Percentiles rank a stretch among this genome's conserved stretches.
These are phyloP conservation scores for Rhazya stricta DNA, from an alignment of 257 asterid species.

Conservation along the genomic window DNA sequence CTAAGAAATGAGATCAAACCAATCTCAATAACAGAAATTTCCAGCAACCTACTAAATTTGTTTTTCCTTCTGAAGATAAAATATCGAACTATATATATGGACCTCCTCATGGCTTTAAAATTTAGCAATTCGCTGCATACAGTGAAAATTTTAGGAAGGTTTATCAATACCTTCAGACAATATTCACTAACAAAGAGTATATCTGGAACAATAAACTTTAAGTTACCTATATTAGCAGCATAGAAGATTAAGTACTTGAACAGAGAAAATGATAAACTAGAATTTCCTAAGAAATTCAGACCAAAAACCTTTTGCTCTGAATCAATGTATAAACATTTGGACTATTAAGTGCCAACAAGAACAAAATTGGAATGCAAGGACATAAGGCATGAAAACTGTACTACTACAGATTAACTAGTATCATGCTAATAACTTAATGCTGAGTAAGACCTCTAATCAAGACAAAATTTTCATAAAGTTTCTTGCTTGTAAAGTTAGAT, in stretches of 20 bases:
- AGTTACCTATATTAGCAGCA: background rate
- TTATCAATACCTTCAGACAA: background rate
- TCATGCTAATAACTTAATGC: background rate
- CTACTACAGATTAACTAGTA: background rate
- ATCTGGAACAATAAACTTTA: background rate
- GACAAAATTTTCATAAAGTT: background rate
- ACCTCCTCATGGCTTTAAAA: background rate
- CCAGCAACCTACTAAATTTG: background rate
- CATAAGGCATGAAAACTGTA: background rate
- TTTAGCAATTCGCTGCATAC: background rate
- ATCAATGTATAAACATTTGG: background rate
- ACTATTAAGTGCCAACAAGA: background rate
- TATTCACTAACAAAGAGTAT: background rate
- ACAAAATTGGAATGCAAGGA: background rate
- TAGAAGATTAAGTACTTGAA: background rate
- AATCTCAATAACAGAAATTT: background rate
- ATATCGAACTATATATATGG: background rate
- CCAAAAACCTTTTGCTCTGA: background rate
- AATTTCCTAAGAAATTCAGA: background rate
- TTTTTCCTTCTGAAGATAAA: background rate
- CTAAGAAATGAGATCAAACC: background rate
- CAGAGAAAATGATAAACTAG: background rate
- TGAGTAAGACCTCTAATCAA: background rate
- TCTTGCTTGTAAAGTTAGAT: background rate
- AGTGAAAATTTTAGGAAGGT: background rate